phyloP scores from a whole-genome alignment of 2,329 filamentous ascomycete genomes.

The Exophiala oligosperma region DNA sequence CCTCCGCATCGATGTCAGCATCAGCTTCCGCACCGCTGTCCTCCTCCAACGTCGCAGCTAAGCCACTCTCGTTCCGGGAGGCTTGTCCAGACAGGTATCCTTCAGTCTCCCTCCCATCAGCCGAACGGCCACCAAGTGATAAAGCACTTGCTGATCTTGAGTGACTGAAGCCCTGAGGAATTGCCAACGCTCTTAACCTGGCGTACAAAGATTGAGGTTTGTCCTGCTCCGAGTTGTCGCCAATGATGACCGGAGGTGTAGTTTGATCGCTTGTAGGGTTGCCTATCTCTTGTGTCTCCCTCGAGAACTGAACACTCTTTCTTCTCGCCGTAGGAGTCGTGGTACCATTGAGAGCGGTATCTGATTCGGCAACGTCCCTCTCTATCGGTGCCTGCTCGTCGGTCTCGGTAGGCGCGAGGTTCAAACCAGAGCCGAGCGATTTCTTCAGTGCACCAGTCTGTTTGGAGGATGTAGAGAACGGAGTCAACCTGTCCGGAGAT shows the following conservation, averaged over 20 bases:
- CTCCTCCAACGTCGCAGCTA: slow-evolving; percentile 57
- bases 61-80: slow-evolving; percentile 49
- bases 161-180: slow-evolving; percentile 52
- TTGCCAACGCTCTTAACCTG: slow-evolving; percentile 73
- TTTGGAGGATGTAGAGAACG: slow-evolving; percentile 12
- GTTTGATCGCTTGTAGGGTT: slow-evolving; percentile 53
- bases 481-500: slow-evolving; percentile 15
- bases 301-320: slow-evolving; percentile 73
- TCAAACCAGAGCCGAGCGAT: slow-evolving; percentile 1
- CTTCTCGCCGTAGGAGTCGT: slow-evolving; percentile 15
- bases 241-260: slow-evolving; percentile 55
- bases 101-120: slow-evolving; percentile 40
- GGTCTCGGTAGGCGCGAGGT: slow-evolving; percentile 5
- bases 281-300: slow-evolving; percentile 53
- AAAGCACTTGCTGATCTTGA: slow-evolving; percentile 50
- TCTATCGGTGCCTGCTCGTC: slow-evolving; percentile 8
- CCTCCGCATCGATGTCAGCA: slow-evolving; percentile 76
- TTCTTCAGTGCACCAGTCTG: slow-evolving; percentile 15
- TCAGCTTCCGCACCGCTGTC: slow-evolving; percentile 60
- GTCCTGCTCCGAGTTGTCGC: slow-evolving; percentile 62
- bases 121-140: slow-evolving; percentile 40
- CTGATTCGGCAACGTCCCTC: slow-evolving; percentile 14
- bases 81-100: slow-evolving; percentile 45
- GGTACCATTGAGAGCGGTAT: slow-evolving; percentile 11
- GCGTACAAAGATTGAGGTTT: slow-evolving; percentile 69